Percentiles rank a stretch among this genome's conserved stretches.
Conservation (phyloP, 78 protist genomes). For the Capsaspora owczarzaki region DNA sequence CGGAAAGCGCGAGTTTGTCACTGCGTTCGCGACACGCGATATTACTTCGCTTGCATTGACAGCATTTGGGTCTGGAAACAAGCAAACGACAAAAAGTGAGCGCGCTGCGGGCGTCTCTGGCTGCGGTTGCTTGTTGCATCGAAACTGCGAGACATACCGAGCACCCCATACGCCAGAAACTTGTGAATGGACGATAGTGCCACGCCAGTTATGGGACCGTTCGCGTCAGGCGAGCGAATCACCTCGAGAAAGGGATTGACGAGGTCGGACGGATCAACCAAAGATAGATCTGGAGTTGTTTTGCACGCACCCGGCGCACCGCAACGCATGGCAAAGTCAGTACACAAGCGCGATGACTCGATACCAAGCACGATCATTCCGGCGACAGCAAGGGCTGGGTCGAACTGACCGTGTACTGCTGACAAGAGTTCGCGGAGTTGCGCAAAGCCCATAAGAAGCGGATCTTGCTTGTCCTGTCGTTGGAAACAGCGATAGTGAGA, state of each 20-base stretch:
- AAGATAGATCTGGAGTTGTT: not conserved
- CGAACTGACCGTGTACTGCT: not conserved
- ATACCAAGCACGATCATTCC: not conserved
- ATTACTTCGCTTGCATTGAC: conserved; percentile 31
- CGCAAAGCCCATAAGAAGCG: not conserved
- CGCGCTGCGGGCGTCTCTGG: not conserved
- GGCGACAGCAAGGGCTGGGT: too few species aligned
- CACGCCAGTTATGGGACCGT: conserved; percentile 83
- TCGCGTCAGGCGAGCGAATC: conserved; percentile 59
- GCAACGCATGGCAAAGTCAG: not conserved
- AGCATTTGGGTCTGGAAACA: conserved; percentile 19
- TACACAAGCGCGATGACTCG: not conserved
- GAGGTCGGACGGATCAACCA: not conserved
- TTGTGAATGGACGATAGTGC: conserved; percentile 72
- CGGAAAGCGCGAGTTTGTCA: conserved; percentile 77
- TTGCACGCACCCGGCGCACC: not conserved
- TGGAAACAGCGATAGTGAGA: not conserved
- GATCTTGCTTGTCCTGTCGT: not conserved
- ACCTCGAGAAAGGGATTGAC: conserved; percentile 67
- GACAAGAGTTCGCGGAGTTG: not conserved
- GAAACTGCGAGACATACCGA: conserved; percentile 1
- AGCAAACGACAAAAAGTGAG: not conserved
- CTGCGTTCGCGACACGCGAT: conserved; percentile 52
- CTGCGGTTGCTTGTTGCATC: not conserved
- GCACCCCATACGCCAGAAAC: conserved; percentile 41